Evolutionary conservation across 2,329 filamentous ascomycete species (phyloP).

Genomic region (Rutstroemia sydowiana): DNA sequence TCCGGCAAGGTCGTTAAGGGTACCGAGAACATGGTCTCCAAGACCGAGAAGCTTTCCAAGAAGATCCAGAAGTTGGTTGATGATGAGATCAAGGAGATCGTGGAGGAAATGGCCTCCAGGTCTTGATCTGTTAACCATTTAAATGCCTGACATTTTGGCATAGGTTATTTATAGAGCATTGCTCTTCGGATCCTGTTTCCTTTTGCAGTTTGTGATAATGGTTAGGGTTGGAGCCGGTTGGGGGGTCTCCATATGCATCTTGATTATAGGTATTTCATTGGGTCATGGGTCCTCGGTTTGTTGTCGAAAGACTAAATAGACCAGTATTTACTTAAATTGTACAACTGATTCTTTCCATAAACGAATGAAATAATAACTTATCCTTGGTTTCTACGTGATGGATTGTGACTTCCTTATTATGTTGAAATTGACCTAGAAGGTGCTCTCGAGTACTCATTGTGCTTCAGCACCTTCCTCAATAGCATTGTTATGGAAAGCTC

Average conservation of each 20-base stretch:
- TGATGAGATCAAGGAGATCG: conserved; percentile 52
- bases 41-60: conserved; percentile 55
- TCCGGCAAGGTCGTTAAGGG: conserved; percentile 50
- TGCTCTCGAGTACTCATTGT: neutral
- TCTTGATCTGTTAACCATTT: conserved; percentile 2
- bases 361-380: neutral
- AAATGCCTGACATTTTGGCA: conserved; percentile 17
- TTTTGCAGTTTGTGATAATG: conserved; percentile 24
- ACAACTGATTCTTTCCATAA: conserved; percentile 5
- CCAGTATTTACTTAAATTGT: conserved; percentile 14
- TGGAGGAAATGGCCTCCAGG: conserved; percentile 39
- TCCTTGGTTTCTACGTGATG: neutral
- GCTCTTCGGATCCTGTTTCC: conserved; percentile 11
- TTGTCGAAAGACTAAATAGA: conserved; percentile 21
- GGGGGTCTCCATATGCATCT: conserved; percentile 24
- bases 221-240: conserved; percentile 24
- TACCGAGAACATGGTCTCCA: conserved; percentile 43
- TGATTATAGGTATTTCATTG: conserved; percentile 27
- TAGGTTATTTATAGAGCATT: conserved; percentile 15
- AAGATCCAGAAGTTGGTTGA: conserved; percentile 57
- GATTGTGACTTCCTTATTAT: too few species aligned
- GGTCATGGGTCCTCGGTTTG: conserved; percentile 13
- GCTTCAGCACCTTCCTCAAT: conserved; percentile 7
- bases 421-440: too few species aligned
- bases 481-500: conserved; percentile 2